These are phyloP conservation scores for Berberis vulgaris DNA, from an alignment of 164 flowering plant species.

Conservation along the genomic window DNA sequence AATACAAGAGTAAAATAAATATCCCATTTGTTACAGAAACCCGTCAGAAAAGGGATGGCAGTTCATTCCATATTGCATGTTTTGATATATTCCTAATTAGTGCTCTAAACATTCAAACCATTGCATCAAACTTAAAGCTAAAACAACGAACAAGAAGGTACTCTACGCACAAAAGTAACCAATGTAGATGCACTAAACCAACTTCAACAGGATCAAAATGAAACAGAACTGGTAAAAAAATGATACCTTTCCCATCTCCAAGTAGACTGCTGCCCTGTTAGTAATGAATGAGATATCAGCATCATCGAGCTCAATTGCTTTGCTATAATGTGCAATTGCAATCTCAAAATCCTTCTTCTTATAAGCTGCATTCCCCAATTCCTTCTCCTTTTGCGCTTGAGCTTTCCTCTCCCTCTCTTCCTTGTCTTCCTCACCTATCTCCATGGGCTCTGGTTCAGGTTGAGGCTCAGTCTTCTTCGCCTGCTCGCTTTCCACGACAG, in stretches of 20 bases:
- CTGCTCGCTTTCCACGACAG: conserved; percentile 16
- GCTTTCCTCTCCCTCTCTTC: conserved; percentile 54
- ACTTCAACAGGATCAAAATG: background rate
- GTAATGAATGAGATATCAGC: conserved; percentile 82
- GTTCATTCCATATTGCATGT: too few species aligned
- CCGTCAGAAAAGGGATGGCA: too few species aligned
- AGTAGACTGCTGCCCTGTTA: conserved; percentile 84
- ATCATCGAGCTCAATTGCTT: conserved; percentile 76
- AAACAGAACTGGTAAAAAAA: background rate
- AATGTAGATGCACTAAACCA: background rate
- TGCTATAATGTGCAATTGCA: conserved; percentile 66
- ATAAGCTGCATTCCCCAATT: conserved; percentile 83
- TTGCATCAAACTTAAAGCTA: too few species aligned
- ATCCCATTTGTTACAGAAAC: too few species aligned
- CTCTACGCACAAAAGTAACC: background rate
- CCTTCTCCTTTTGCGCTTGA: conserved; percentile 78
- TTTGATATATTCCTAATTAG: too few species aligned
- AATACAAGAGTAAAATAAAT: too few species aligned
- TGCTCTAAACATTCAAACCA: too few species aligned
- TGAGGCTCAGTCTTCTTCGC: conserved; percentile 26
- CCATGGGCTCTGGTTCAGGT: conserved; percentile 42
- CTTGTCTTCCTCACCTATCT: conserved; percentile 44
- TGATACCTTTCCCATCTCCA: conserved; percentile 94
- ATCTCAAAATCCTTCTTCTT: conserved; percentile 95
- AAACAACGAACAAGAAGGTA: background rate